These are phyloP conservation scores for Sugiyamaella smithiae DNA, from an alignment of 805 yeast species.

Conservation along the genomic window DNA sequence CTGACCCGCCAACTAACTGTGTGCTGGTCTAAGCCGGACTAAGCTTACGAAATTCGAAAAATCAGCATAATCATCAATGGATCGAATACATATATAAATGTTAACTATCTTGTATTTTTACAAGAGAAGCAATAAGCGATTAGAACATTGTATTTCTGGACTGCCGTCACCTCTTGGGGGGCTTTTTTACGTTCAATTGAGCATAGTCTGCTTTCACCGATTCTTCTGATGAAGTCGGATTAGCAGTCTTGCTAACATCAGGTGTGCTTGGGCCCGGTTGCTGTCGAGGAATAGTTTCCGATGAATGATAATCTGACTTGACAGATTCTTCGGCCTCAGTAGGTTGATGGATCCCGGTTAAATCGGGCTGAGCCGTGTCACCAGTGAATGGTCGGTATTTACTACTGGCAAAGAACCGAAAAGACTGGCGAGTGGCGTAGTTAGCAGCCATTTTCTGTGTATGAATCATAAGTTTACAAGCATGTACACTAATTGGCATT, in stretches of 20 bases:
- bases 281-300: not conserved
- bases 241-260: not conserved
- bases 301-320: not conserved
- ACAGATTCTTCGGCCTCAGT: slow-evolving; percentile 3
- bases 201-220: slow-evolving; percentile 19
- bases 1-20: too few relatives aligned
- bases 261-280: not conserved
- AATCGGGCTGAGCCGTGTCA: not conserved
- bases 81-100: too few relatives aligned
- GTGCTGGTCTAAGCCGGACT: too few relatives aligned
- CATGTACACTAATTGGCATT: too few relatives aligned
- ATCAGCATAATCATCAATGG: too few relatives aligned
- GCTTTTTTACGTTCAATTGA: not conserved
- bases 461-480: too few relatives aligned
- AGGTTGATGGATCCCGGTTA: not conserved
- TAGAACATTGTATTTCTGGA: too few relatives aligned
- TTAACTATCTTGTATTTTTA: too few relatives aligned
- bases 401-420: not conserved
- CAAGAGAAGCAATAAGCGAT: too few relatives aligned
- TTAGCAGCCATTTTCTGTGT: not conserved
- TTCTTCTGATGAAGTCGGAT: slow-evolving; percentile 19
- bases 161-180: not conserved
- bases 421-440: not conserved
- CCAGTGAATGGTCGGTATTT: slow-evolving; percentile 2
- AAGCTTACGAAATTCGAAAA: too few relatives aligned